phyloP scores from a whole-genome alignment of 768 basidiomycete genomes.

The Kwoniella bestiolae region DNA sequence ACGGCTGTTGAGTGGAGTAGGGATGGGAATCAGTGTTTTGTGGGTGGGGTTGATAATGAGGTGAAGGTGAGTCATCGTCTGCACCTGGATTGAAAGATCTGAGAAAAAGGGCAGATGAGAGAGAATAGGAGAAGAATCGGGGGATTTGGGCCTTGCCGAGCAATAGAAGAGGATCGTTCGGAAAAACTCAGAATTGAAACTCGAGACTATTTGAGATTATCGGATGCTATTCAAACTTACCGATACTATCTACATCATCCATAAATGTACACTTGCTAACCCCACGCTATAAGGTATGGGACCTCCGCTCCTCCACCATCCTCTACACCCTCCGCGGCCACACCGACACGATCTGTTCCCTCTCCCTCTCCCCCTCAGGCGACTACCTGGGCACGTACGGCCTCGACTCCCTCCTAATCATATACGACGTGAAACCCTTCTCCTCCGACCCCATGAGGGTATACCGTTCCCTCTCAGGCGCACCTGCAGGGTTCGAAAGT shows the following conservation, averaged over 20 bases:
- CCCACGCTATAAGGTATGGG: constrained; percentile 68
- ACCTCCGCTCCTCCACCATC: constrained; percentile 81
- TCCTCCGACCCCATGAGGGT: constrained; percentile 79
- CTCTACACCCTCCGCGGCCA: constrained; percentile 82
- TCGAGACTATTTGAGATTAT: no score
- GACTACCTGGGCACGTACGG: constrained; percentile 86
- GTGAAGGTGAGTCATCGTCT: constrained; percentile 78
- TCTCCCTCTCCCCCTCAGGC: constrained; percentile 88
- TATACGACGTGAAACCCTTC: constrained; percentile 94
- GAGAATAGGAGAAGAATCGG: neutral
- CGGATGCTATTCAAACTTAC: no score
- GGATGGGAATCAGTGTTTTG: constrained; percentile 85
- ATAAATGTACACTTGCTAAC: constrained; percentile 6
- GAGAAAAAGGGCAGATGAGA: no score
- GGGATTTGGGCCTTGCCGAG: no score
- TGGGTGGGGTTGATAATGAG: constrained; percentile 94
- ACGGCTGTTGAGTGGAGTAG: constrained; percentile 90
- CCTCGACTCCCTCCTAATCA: constrained; percentile 82
- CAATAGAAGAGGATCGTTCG: no score
- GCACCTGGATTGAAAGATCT: no score
- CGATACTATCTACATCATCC: no score
- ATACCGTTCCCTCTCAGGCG: constrained; percentile 74
- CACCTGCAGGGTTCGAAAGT: constrained; percentile 93
- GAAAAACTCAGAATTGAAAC: no score
- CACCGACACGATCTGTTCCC: constrained; percentile 90